Conservation (phyloP, 2,329 filamentous ascomycete species). For the Pseudopyricularia cyperi region DNA sequence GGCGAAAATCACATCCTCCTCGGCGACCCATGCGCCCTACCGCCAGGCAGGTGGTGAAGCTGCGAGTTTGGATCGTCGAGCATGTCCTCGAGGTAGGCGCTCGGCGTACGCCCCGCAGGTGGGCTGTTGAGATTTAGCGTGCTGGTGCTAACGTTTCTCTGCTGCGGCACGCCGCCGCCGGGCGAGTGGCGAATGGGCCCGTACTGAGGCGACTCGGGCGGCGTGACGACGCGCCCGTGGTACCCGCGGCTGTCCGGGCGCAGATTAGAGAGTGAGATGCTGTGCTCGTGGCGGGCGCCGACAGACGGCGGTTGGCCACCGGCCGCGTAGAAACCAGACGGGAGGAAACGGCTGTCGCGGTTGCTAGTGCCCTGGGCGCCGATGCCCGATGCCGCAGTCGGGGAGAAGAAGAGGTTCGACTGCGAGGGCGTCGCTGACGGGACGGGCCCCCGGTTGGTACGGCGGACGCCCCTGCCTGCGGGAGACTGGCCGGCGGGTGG, state of each 20-base stretch:
- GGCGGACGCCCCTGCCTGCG: constrained; percentile 35
- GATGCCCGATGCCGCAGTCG: constrained; percentile 64
- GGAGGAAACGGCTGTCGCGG: constrained; percentile 70
- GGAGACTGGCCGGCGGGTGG: constrained; percentile 7
- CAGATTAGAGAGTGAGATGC: constrained; percentile 49
- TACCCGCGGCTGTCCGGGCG: constrained; percentile 44
- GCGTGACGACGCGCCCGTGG: constrained; percentile 35
- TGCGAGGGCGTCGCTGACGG: constrained; percentile 46
- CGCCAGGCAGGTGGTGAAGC: background rate
- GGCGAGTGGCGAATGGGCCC: constrained; percentile 24
- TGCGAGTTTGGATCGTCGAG: constrained; percentile 49
- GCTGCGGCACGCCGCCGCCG: constrained; percentile 8
- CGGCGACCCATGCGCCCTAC: background rate
- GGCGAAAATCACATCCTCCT: background rate
- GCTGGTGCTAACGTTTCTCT: constrained; percentile 43
- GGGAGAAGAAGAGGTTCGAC: constrained; percentile 84
- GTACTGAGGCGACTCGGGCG: constrained; percentile 52
- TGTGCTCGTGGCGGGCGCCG: constrained; percentile 32
- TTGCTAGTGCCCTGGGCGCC: constrained; percentile 46
- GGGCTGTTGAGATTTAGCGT: constrained; percentile 54
- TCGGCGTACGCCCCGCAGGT: constrained; percentile 63
- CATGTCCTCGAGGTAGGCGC: constrained; percentile 80
- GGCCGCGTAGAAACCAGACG: constrained; percentile 81
- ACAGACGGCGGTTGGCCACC: constrained; percentile 40
- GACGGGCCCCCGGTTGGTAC: constrained; percentile 36